Evolutionary conservation across 257 asterid genomes (phyloP).

Genomic region (Salvia rosmarinus): DNA sequence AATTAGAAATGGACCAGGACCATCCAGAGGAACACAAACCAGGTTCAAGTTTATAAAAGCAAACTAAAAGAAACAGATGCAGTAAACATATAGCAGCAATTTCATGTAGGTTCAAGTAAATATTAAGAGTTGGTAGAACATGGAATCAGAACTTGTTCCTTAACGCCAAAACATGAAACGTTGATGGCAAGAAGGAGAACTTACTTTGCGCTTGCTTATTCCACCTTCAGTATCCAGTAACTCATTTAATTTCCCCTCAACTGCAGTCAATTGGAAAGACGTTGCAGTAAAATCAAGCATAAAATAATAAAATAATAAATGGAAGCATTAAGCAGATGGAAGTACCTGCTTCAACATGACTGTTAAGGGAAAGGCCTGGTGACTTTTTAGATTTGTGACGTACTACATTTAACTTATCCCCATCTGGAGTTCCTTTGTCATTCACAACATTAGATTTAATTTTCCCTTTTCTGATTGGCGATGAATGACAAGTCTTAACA

Average conservation of each 20-base stretch:
- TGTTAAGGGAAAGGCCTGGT: constrained; percentile 47
- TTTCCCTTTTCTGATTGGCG: constrained; percentile 63
- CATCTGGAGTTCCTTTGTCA: constrained; percentile 43
- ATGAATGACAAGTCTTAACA: constrained; percentile 43
- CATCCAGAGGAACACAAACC: no score
- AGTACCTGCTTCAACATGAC: constrained; percentile 79
- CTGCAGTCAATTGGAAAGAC: constrained; percentile 53
- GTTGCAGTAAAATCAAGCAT: constrained; percentile 22
- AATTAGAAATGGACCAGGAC: constrained; percentile 25
- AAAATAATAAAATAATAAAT: neutral
- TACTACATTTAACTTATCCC: constrained; percentile 46
- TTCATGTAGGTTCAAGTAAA: constrained; percentile 17
- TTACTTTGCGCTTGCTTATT: constrained; percentile 88
- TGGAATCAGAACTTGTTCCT: constrained; percentile 15
- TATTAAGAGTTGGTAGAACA: neutral
- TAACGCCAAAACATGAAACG: constrained; percentile 15
- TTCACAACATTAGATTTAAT: constrained; percentile 44
- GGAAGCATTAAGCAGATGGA: constrained; percentile 27
- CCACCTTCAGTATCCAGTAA: constrained; percentile 83
- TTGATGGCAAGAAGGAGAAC: constrained; percentile 26
- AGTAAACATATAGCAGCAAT: constrained; percentile 10
- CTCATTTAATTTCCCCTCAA: constrained; percentile 82
- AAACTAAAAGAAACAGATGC: constrained; percentile 19
- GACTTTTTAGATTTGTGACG: constrained; percentile 53
- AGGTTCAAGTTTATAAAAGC: constrained; percentile 16